A percentile compares a stretch with the other conserved stretches of the same genome.
Evolutionary conservation across 2,329 filamentous ascomycete species (phyloP).

Genomic region (Beauveria australis): DNA sequence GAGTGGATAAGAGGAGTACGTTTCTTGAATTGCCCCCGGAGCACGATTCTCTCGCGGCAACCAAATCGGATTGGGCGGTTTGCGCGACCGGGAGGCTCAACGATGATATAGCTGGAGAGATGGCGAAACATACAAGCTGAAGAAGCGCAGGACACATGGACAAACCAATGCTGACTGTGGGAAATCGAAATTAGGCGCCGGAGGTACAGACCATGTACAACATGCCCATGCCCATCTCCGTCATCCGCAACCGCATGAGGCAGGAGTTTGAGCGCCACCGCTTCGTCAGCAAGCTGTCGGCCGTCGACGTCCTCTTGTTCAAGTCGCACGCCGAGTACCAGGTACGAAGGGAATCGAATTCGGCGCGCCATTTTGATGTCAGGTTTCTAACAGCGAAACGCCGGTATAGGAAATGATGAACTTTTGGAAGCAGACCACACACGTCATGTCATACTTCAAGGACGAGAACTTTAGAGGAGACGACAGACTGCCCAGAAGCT

Average conservation of each 20-base stretch:
- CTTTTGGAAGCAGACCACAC: constrained; percentile 96
- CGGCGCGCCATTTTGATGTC: neutral
- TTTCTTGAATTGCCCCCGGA: constrained; percentile 20
- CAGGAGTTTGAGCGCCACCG: constrained; percentile 95
- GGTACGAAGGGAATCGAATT: constrained; percentile 42
- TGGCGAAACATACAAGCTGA: neutral
- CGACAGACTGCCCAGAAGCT: constrained; percentile 73
- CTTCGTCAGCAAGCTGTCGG: constrained; percentile 80
- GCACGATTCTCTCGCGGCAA: neutral
- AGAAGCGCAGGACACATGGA: neutral
- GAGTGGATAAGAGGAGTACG: constrained; percentile 95
- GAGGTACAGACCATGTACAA: constrained; percentile 98
- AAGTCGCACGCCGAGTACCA: constrained; percentile 92
- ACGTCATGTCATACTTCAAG: constrained; percentile 96
- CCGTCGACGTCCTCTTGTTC: constrained; percentile 82
- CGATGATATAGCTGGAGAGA: neutral
- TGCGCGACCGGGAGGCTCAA: neutral
- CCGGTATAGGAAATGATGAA: constrained; percentile 81
- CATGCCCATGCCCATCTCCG: constrained; percentile 77
- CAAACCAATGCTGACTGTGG: constrained; percentile 11
- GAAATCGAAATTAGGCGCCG: constrained; percentile 57
- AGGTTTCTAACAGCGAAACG: neutral
- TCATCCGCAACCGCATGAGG: constrained; percentile 84
- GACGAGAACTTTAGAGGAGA: constrained; percentile 70
- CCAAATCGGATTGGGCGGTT: neutral